phyloP scores from a whole-genome alignment of 768 basidiomycete genomes.

The Leccinum variicolor region DNA sequence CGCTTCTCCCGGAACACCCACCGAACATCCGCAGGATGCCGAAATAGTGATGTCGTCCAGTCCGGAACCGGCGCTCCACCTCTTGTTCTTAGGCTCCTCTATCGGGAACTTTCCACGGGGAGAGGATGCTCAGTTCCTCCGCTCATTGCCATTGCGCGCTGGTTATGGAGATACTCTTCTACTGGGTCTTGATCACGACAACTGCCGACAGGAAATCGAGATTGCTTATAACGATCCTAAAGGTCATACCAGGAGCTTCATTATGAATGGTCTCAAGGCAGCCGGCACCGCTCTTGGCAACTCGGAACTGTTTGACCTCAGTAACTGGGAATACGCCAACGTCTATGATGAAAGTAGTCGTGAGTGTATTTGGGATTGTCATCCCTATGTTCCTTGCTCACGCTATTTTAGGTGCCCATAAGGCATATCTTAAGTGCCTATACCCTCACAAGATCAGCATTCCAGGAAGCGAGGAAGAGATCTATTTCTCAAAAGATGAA shows the following conservation, averaged over 20 bases:
- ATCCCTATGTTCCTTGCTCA: not conserved
- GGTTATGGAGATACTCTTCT: constrained; percentile 79
- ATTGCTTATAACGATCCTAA: constrained; percentile 81
- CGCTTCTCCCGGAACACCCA: constrained; percentile 40
- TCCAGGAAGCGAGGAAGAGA: constrained; percentile 39
- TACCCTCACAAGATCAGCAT: constrained; percentile 54
- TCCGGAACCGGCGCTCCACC: constrained; percentile 62
- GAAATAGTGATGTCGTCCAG: constrained; percentile 38
- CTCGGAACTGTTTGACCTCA: constrained; percentile 56
- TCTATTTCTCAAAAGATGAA: constrained; percentile 68
- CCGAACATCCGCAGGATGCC: constrained; percentile 8
- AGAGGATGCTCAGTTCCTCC: constrained; percentile 70
- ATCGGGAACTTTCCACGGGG: constrained; percentile 84
- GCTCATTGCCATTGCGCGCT: constrained; percentile 71
- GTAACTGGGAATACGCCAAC: constrained; percentile 73
- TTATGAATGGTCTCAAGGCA: constrained; percentile 79
- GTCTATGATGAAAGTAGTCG: constrained; percentile 54
- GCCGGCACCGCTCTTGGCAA: constrained; percentile 70
- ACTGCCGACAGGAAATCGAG: constrained; percentile 68
- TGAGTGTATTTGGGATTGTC: constrained; percentile 25
- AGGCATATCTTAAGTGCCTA: constrained; percentile 78
- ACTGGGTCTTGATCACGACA: constrained; percentile 88
- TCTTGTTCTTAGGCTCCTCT: constrained; percentile 90
- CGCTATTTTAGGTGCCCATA: constrained; percentile 62
- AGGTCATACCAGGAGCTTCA: constrained; percentile 71